Evolutionary conservation across 1,284 basidiomycete species (phyloP).

Genomic region (Tremellales sp.): DNA sequence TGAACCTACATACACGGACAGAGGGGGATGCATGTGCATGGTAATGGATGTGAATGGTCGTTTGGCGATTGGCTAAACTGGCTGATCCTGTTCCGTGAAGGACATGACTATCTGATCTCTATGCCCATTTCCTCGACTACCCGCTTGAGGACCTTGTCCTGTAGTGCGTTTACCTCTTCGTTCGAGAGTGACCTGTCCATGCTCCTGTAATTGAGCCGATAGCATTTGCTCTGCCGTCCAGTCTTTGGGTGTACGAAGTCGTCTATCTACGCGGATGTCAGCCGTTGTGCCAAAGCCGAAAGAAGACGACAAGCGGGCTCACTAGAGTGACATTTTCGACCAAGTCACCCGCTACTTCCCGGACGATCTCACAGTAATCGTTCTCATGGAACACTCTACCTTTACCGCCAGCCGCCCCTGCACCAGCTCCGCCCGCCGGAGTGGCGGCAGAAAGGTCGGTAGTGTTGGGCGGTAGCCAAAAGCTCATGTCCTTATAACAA

Average conservation of each 20-base stretch:
- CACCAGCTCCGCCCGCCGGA: slow-evolving; percentile 4
- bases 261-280: slow-evolving; percentile 68
- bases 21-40: neutral
- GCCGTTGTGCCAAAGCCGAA: neutral
- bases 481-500: slow-evolving; percentile 85
- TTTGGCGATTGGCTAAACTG: neutral
- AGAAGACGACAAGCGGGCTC: slow-evolving; percentile 25
- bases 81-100: neutral
- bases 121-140: slow-evolving; percentile 51
- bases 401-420: slow-evolving; percentile 4
- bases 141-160: slow-evolving; percentile 52
- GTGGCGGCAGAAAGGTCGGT: too few relatives aligned
- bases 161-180: slow-evolving; percentile 79
- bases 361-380: slow-evolving; percentile 91
- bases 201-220: slow-evolving; percentile 89
- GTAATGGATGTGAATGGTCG: neutral
- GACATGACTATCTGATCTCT: slow-evolving; percentile 45
- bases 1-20: neutral
- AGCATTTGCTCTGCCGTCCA: slow-evolving; percentile 72
- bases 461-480: slow-evolving; percentile 65
- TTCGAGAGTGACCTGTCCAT: slow-evolving; percentile 94
- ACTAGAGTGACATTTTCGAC: slow-evolving; percentile 87
- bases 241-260: slow-evolving; percentile 89
- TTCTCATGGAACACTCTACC: slow-evolving; percentile 72
- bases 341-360: slow-evolving; percentile 86